A percentile compares a stretch with the other conserved stretches of the same genome.
These are phyloP conservation scores for Vanderwaltozyma yarrowii DNA, from an alignment of 805 yeast species.

Conservation along the genomic window DNA sequence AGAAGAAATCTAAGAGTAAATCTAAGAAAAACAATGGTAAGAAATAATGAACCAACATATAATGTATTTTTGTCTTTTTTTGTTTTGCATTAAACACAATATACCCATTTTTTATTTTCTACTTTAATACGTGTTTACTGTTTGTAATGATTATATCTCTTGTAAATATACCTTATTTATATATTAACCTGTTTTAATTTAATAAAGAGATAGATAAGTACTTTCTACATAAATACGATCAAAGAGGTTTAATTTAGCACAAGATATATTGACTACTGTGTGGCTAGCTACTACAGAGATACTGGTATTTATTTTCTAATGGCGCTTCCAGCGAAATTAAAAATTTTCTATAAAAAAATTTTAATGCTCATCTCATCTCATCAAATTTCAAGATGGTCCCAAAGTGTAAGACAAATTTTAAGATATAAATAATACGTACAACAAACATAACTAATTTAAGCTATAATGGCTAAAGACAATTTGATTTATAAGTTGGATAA, in stretches of 20 bases:
- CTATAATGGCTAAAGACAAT: slow-evolving; percentile 29
- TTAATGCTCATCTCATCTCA: slow-evolving; percentile 15
- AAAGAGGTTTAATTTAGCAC: too few relatives aligned
- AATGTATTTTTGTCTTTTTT: too few relatives aligned
- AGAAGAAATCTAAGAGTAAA: slow-evolving; percentile 13
- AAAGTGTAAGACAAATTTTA: too few relatives aligned
- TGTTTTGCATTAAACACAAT: too few relatives aligned
- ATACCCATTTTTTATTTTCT: neutral
- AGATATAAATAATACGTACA: too few relatives aligned
- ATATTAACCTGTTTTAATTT: neutral
- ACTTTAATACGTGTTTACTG: neutral
- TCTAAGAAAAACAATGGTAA: slow-evolving; percentile 18
- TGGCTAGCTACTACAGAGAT: too few relatives aligned
- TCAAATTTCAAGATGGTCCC: slow-evolving; percentile 9
- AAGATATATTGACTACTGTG: too few relatives aligned
- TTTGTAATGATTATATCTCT: neutral
- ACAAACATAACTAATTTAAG: too few relatives aligned
- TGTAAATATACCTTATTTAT: slow-evolving; percentile 1
- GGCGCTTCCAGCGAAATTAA: too few relatives aligned
- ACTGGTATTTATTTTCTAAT: too few relatives aligned
- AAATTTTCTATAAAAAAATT: neutral
- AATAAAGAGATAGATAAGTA: neutral
- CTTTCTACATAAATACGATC: too few relatives aligned
- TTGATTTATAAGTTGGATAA: slow-evolving; percentile 26
- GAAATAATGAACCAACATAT: slow-evolving; percentile 10